phyloP scores from a whole-genome alignment of 2,329 filamentous ascomycete genomes.

The Magnaporthales sp. region DNA sequence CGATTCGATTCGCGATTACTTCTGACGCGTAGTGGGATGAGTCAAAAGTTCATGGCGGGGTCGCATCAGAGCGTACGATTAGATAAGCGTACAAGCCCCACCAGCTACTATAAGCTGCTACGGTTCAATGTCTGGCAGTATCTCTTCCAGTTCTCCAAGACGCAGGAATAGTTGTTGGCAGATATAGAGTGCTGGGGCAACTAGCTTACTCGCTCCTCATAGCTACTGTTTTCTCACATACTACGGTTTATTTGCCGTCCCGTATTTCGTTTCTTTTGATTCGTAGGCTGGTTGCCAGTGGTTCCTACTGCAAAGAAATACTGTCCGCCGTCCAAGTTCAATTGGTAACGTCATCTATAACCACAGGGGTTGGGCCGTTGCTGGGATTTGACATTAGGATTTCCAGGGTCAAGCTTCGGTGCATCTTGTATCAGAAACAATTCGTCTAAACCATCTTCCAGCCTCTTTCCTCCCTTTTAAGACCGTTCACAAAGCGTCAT shows the following conservation, averaged over 20 bases:
- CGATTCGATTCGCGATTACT: neutral
- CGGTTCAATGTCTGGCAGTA: no score
- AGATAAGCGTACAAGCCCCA: neutral
- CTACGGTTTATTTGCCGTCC: no score
- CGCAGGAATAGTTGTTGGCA: no score
- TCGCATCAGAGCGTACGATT: neutral
- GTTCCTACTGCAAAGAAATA: no score
- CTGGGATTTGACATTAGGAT: neutral
- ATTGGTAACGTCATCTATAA: neutral
- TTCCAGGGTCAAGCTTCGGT: neutral
- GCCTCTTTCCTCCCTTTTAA: neutral
- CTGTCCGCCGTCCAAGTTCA: no score
- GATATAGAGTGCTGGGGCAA: no score
- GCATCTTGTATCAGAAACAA: neutral
- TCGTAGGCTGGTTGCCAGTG: no score
- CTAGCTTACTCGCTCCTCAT: no score
- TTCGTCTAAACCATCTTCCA: no score
- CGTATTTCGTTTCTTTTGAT: no score
- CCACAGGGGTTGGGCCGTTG: neutral
- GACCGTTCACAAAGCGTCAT: neutral
- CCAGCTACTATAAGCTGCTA: neutral
- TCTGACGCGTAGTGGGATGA: neutral
- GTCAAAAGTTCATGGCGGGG: neutral
- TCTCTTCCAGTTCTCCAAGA: no score
- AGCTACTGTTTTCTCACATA: no score